phyloP scores from a whole-genome alignment of 1,284 basidiomycete species.

The Ustilago nuda region DNA sequence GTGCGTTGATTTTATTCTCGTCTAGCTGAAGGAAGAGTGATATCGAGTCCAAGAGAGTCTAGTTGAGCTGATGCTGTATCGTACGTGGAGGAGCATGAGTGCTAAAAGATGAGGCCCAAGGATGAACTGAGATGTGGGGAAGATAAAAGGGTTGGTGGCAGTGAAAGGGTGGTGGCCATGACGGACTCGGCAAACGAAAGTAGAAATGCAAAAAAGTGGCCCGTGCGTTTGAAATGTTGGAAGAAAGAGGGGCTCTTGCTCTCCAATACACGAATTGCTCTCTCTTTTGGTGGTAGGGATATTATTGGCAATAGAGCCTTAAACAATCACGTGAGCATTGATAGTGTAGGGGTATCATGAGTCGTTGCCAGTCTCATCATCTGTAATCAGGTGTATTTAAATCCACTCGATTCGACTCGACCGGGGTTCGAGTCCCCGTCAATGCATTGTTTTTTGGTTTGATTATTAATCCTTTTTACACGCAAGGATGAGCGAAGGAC shows the following conservation, averaged over 20 bases:
- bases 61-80: background rate
- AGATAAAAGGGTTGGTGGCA: slow-evolving; percentile 1
- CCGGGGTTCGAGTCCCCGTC: slow-evolving; percentile 61
- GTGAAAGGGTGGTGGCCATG: slow-evolving; percentile 1
- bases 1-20: background rate
- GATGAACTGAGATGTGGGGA: background rate
- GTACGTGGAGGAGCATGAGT: background rate
- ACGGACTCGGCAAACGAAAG: background rate
- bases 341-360: slow-evolving; percentile 56
- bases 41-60: background rate
- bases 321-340: slow-evolving; percentile 31
- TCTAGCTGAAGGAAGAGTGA: background rate
- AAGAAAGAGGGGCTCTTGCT: slow-evolving; percentile 8
- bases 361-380: slow-evolving; percentile 49
- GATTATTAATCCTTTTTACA: background rate
- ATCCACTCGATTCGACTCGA: slow-evolving; percentile 46
- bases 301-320: background rate
- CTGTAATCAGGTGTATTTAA: slow-evolving; percentile 13
- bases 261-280: background rate
- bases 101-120: background rate
- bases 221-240: background rate
- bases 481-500: background rate
- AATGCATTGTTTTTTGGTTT: slow-evolving; percentile 39
- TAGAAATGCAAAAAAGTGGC: background rate
- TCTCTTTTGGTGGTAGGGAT: background rate